These are phyloP conservation scores for Alternaria metachromatica DNA, from an alignment of 2,329 filamentous ascomycete genomes.

Conservation along the genomic window DNA sequence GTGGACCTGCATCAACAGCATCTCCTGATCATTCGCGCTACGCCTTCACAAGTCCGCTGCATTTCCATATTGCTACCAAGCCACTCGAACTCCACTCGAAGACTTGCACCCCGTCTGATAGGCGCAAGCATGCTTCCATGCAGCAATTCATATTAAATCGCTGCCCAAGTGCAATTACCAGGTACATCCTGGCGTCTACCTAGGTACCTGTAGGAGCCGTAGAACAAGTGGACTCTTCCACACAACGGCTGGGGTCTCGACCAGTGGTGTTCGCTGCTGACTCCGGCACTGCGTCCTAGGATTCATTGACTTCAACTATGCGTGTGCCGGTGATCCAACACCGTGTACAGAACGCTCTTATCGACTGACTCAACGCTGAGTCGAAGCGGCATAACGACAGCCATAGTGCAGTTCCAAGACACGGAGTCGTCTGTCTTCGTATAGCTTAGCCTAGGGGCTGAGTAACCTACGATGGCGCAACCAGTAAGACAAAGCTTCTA, in stretches of 20 bases:
- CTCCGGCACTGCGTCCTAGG: conserved; percentile 1
- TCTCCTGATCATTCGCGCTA: conserved; percentile 29
- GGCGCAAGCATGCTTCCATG: conserved; percentile 27
- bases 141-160: conserved; percentile 31
- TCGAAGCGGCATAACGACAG: not conserved
- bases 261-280: not conserved
- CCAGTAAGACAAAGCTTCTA: conserved; percentile 3
- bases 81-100: conserved; percentile 21
- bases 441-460: not conserved
- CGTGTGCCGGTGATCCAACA: not conserved
- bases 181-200: conserved; percentile 22
- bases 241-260: not conserved
- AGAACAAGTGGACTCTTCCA: conserved; percentile 24
- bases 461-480: not conserved
- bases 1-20: conserved; percentile 42
- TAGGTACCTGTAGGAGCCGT: conserved; percentile 28
- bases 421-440: not conserved
- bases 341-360: not conserved
- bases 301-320: not conserved
- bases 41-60: conserved; percentile 25
- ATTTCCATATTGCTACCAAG: conserved; percentile 38
- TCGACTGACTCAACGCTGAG: conserved; percentile 1
- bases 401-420: not conserved
- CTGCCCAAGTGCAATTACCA: conserved; percentile 31
- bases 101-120: conserved; percentile 23